Evolutionary conservation across 805 yeast species (phyloP).

Genomic region (Schwanniomyces yamadae): DNA sequence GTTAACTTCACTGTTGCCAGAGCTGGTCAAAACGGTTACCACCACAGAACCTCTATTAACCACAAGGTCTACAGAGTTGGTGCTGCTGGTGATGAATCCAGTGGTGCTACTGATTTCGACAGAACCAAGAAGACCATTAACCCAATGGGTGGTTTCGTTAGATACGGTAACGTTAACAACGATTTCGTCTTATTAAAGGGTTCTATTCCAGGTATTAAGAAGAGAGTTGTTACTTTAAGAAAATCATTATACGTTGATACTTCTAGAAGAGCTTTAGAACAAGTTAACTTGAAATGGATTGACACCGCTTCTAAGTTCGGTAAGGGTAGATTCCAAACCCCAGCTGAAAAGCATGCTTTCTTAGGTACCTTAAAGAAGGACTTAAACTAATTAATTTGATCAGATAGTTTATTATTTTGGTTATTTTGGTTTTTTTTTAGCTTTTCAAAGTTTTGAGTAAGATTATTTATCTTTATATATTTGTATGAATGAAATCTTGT

Average conservation of each 20-base stretch:
- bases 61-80: conserved; percentile 99
- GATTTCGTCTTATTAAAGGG: conserved; percentile 98
- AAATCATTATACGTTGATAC: conserved; percentile 97
- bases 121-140: conserved; percentile 99
- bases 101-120: conserved; percentile 97
- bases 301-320: conserved; percentile 99
- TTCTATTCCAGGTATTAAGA: conserved; percentile 99
- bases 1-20: conserved; percentile 99
- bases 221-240: conserved; percentile 99
- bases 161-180: conserved; percentile 97
- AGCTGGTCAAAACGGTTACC: conserved; percentile 99
- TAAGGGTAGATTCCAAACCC: conserved; percentile 99
- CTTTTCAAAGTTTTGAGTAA: too few species aligned
- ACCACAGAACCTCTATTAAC: conserved; percentile 99
- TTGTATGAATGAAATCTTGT: too few species aligned
- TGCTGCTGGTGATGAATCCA: conserved; percentile 89
- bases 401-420: background rate
- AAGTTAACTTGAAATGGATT: conserved; percentile 98
- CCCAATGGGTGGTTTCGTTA: conserved; percentile 99
- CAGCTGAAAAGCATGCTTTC: conserved; percentile 99
- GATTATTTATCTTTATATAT: too few species aligned
- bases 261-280: conserved; percentile 95
- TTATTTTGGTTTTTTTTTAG: background rate
- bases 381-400: conserved; percentile 43
- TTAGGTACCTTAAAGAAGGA: conserved; percentile 99